Evolutionary conservation across 2,329 filamentous ascomycete species (phyloP).

Genomic region (Diaporthe australafricana): DNA sequence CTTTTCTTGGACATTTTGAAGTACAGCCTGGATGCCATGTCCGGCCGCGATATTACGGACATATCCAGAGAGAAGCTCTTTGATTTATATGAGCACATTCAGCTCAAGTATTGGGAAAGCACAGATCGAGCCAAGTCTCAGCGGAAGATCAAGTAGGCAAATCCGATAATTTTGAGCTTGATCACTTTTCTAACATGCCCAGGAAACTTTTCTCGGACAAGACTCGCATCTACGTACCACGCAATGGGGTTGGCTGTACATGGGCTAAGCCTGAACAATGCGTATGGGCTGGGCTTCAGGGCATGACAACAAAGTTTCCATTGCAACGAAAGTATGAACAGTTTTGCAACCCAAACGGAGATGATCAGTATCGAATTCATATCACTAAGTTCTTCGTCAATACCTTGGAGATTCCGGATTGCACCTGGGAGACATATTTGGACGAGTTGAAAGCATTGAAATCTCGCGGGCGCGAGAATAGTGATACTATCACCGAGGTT

Average conservation of each 20-base stretch:
- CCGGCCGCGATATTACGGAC: too few species aligned
- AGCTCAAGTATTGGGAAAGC: too few species aligned
- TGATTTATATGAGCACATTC: too few species aligned
- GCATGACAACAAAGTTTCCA: slow-evolving; percentile 21
- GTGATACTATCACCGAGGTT: slow-evolving; percentile 11
- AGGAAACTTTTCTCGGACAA: too few species aligned
- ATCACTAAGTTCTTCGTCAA: slow-evolving; percentile 29
- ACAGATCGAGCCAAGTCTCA: too few species aligned
- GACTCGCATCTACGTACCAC: too few species aligned
- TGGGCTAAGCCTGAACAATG: background rate
- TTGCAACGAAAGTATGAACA: slow-evolving; percentile 24
- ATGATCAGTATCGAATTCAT: background rate
- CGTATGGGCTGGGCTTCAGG: slow-evolving; percentile 17
- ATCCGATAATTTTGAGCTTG: too few species aligned
- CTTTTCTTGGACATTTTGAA: slow-evolving; percentile 39
- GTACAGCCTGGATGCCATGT: slow-evolving; percentile 14
- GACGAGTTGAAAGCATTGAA: slow-evolving; percentile 31
- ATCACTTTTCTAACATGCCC: too few species aligned
- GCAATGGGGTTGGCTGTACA: too few species aligned
- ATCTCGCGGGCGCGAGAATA: background rate
- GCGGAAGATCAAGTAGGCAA: too few species aligned
- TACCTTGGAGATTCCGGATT: slow-evolving; percentile 27
- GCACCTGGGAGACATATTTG: slow-evolving; percentile 18
- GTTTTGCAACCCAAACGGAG: background rate
- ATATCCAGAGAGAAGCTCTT: too few species aligned